phyloP scores from a whole-genome alignment of 306 rosid species.

The Prosopis cineraria region DNA sequence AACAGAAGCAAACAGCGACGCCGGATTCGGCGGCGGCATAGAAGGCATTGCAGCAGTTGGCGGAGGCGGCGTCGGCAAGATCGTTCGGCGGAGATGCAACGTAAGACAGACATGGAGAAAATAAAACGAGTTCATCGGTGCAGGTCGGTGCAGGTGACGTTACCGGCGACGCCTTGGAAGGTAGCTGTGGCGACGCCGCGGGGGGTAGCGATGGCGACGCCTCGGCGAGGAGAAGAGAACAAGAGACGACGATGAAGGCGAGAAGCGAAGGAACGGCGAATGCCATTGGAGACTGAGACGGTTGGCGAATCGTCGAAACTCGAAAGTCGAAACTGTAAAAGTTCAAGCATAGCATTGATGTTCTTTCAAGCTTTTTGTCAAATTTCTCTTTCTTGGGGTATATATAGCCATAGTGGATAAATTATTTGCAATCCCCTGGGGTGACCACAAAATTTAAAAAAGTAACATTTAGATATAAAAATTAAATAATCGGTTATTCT shows the following conservation, averaged over 20 bases:
- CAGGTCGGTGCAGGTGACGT: conserved; percentile 28
- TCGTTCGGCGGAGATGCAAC: conserved; percentile 72
- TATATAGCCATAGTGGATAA: too few relatives aligned
- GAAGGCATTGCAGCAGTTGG: conserved; percentile 61
- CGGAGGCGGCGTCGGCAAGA: conserved; percentile 48
- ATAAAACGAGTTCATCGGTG: conserved; percentile 48
- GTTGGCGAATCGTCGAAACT: background rate
- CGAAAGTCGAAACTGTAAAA: too few relatives aligned
- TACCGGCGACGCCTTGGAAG: background rate
- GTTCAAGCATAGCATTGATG: too few relatives aligned
- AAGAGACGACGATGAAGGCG: background rate
- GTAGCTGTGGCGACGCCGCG: background rate
- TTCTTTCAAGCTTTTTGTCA: too few relatives aligned
- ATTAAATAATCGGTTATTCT: too few relatives aligned
- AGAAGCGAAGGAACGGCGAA: conserved; percentile 1
- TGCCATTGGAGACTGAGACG: background rate
- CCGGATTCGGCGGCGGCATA: conserved; percentile 35
- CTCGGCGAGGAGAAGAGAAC: background rate
- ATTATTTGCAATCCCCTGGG: too few relatives aligned
- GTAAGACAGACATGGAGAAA: conserved; percentile 67
- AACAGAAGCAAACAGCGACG: conserved; percentile 56
- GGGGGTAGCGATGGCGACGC: background rate
- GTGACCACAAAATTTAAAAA: too few relatives aligned
- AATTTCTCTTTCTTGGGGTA: too few relatives aligned
- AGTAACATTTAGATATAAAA: too few relatives aligned